A percentile compares a stretch with the other conserved stretches of the same genome.
phyloP scores from a whole-genome alignment of 2,329 filamentous ascomycete genomes.

The Apiospora rasikravindrae region DNA sequence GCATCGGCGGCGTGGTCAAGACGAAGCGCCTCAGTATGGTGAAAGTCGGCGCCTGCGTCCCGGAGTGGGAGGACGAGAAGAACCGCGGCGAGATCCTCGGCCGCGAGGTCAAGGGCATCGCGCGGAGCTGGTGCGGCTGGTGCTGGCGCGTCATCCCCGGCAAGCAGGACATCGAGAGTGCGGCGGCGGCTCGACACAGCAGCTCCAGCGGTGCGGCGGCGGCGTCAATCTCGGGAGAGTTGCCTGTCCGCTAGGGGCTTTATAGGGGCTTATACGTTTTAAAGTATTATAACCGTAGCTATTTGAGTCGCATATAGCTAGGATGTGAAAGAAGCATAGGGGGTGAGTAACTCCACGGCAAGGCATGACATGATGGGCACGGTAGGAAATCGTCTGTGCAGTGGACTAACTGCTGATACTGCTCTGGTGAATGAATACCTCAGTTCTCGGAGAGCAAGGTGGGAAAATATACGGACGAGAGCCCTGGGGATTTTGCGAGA shows the following conservation, averaged over 20 bases:
- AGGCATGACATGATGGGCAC: background rate
- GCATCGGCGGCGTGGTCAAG: slow-evolving; percentile 87
- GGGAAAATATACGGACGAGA: background rate
- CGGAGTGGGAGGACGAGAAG: slow-evolving; percentile 82
- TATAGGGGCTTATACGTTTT: too few species aligned
- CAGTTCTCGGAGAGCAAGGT: background rate
- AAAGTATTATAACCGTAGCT: background rate
- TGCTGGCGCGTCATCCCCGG: slow-evolving; percentile 78
- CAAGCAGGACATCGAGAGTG: slow-evolving; percentile 44
- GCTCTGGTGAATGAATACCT: background rate
- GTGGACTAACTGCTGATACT: background rate
- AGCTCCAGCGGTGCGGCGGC: background rate
- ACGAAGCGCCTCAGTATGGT: slow-evolving; percentile 85
- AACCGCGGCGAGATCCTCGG: slow-evolving; percentile 68
- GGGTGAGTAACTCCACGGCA: background rate
- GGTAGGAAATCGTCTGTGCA: background rate
- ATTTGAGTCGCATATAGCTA: background rate
- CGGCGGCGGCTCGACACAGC: background rate
- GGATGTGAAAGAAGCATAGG: background rate
- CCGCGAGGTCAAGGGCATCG: slow-evolving; percentile 70
- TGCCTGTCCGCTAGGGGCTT: background rate
- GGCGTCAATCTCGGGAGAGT: background rate
- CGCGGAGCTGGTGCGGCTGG: slow-evolving; percentile 91
- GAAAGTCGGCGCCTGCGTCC: slow-evolving; percentile 81
- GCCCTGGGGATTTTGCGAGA: background rate